phyloP scores from a whole-genome alignment of 148 eudicot species.

The Silene uniflora region DNA sequence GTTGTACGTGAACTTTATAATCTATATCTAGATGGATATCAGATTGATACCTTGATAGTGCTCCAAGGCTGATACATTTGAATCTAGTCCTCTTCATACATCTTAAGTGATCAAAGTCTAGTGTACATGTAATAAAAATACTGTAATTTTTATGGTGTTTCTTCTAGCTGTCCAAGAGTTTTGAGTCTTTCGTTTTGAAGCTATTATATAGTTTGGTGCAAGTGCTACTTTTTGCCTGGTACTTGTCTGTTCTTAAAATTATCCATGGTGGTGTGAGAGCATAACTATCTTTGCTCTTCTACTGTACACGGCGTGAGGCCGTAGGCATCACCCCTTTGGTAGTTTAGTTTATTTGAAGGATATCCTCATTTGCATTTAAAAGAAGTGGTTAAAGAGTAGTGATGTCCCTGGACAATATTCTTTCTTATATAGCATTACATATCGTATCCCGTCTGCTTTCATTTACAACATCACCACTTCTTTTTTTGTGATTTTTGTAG shows the following conservation, averaged over 20 bases:
- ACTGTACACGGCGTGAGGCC: neutral
- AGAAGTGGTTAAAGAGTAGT: neutral
- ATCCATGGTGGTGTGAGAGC: neutral
- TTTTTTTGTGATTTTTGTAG: constrained; percentile 27
- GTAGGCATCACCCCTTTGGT: neutral
- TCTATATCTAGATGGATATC: neutral
- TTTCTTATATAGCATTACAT: neutral
- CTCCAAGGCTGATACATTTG: neutral
- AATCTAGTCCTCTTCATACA: neutral
- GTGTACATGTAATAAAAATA: neutral
- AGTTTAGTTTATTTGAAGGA: neutral
- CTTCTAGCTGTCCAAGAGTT: neutral
- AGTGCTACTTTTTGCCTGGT: neutral
- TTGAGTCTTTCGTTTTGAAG: neutral
- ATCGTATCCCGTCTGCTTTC: neutral
- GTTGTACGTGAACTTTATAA: neutral
- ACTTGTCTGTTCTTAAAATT: neutral
- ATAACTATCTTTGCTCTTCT: neutral
- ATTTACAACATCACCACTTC: neutral
- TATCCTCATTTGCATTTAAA: neutral
- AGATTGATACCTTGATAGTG: neutral
- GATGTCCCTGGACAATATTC: neutral
- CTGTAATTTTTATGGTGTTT: neutral
- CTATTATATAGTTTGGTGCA: constrained; percentile 4
- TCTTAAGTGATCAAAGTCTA: neutral